Conservation (phyloP, 495 filamentous ascomycete species). For the Podospora bellae-mahoneyi region DNA sequence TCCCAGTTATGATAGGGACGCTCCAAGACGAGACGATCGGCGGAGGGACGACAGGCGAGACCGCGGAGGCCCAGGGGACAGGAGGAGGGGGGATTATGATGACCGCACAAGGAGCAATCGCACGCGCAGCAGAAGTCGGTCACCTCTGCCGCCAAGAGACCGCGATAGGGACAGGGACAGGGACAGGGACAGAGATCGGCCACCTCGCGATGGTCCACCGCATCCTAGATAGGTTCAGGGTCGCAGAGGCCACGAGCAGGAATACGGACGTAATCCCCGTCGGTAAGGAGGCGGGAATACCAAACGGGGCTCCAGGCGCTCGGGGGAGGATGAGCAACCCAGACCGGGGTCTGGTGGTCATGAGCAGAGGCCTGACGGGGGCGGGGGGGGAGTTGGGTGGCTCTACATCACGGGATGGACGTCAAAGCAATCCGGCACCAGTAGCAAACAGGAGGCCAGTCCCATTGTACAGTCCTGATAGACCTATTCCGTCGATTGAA, state of each 20-base stretch:
- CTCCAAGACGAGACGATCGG: constrained; percentile 45
- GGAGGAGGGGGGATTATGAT: constrained; percentile 43
- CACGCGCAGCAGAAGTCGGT: constrained; percentile 50
- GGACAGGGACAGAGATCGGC: constrained; percentile 40
- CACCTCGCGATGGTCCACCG: constrained; percentile 26
- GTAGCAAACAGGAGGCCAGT: too few relatives aligned
- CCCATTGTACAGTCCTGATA: too few relatives aligned
- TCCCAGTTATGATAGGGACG: constrained; percentile 50
- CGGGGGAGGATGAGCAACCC: too few relatives aligned
- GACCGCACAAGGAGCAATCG: constrained; percentile 44
- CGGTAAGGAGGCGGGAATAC: not conserved
- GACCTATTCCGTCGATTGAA: too few relatives aligned
- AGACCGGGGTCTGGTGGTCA: too few relatives aligned
- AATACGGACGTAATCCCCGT: not conserved
- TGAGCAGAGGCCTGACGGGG: too few relatives aligned
- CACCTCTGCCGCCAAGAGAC: constrained; percentile 30
- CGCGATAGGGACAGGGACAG: constrained; percentile 27
- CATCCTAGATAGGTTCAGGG: constrained; percentile 39
- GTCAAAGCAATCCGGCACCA: too few relatives aligned
- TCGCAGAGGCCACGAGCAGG: not conserved
- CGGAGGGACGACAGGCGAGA: constrained; percentile 39
- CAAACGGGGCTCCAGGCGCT: too few relatives aligned
- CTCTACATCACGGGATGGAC: too few relatives aligned
- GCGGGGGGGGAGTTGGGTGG: too few relatives aligned
- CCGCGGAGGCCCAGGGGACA: constrained; percentile 35